Evolutionary conservation across 2,329 filamentous ascomycete genomes (phyloP).

Genomic region (Hymenoscyphus scutula): DNA sequence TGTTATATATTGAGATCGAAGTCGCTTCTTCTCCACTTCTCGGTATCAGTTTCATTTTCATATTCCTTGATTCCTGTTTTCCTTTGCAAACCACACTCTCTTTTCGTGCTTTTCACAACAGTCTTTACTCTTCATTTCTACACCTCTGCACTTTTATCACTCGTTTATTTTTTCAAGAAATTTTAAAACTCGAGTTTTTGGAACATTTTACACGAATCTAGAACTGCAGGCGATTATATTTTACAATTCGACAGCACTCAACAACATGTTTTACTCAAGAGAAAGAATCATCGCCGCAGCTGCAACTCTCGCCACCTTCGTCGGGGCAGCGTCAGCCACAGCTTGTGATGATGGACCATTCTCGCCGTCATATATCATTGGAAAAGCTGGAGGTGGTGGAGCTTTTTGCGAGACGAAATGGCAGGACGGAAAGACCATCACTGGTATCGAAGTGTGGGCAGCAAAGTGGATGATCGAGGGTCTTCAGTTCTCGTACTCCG

Average conservation of each 20-base stretch:
- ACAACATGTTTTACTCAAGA: background rate
- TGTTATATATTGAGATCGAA: background rate
- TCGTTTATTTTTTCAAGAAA: background rate
- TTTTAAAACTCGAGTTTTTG: background rate
- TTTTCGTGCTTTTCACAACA: background rate
- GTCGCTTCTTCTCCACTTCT: background rate
- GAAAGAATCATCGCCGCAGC: background rate
- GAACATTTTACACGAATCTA: background rate
- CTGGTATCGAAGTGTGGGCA: conserved; percentile 10
- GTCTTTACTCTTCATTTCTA: conserved; percentile 1
- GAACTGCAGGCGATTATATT: background rate
- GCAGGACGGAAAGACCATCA: background rate
- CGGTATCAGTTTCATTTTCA: background rate
- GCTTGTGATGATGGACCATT: background rate
- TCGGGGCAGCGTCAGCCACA: background rate
- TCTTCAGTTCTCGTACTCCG: conserved; percentile 5
- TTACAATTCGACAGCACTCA: background rate
- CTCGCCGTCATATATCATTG: background rate
- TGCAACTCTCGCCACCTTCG: background rate
- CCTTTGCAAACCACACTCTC: background rate
- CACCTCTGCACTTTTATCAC: background rate
- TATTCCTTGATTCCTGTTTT: background rate
- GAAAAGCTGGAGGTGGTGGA: background rate
- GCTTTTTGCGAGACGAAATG: conserved; percentile 3
- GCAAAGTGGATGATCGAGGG: conserved; percentile 4